Evolutionary conservation across 129 eudicot genomes (phyloP).

Genomic region (Saussurea involucrata): DNA sequence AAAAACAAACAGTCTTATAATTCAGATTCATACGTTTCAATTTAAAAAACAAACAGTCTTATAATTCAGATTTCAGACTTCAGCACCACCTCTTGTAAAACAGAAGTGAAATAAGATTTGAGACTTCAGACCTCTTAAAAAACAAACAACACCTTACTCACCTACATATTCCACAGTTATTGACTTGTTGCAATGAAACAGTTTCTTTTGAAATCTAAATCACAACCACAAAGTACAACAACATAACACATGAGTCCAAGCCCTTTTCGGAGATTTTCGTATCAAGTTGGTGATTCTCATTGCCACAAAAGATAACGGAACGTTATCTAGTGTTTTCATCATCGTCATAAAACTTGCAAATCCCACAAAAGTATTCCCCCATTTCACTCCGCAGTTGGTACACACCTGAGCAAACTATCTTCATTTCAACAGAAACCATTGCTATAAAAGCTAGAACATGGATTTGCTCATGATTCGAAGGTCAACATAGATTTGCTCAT

Average conservation of each 20-base stretch:
- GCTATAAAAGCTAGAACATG: neutral
- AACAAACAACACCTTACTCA: too few species aligned
- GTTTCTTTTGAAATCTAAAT: constrained; percentile 57
- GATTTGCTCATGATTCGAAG: too few species aligned
- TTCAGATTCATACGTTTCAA: too few species aligned
- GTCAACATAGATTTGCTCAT: neutral
- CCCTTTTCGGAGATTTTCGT: neutral
- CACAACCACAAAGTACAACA: neutral
- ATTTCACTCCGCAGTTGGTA: constrained; percentile 74
- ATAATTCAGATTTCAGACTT: too few species aligned
- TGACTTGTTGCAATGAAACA: constrained; percentile 87
- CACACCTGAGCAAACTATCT: constrained; percentile 70
- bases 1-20: too few species aligned
- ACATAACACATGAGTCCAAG: neutral
- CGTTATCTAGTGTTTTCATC: constrained; percentile 46
- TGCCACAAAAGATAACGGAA: neutral
- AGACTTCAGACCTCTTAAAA: too few species aligned
- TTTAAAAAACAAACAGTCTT: too few species aligned
- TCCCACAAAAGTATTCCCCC: constrained; percentile 86
- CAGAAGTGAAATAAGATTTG: too few species aligned
- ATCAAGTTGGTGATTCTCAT: neutral
- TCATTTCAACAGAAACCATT: constrained; percentile 10
- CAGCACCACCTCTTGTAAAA: too few species aligned
- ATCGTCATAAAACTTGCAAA: constrained; percentile 88
- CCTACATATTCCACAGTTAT: constrained; percentile 96